These are phyloP conservation scores for Fusarium longipes DNA, from an alignment of 2,329 filamentous ascomycete genomes.

Conservation along the genomic window DNA sequence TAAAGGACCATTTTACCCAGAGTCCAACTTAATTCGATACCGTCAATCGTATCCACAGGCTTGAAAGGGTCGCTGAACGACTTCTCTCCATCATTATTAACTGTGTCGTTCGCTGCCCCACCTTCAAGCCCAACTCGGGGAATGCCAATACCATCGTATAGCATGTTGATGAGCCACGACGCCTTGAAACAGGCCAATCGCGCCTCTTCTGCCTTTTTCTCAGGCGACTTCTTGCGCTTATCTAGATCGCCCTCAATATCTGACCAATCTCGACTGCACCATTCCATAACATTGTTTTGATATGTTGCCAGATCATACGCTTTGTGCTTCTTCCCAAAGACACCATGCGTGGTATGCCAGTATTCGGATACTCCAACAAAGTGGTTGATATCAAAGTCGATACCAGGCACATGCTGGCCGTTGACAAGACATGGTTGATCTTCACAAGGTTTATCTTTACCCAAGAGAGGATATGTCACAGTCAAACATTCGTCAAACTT, in stretches of 20 bases:
- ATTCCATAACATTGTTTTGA: constrained; percentile 83
- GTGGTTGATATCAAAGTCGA: constrained; percentile 97
- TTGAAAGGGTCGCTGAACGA: constrained; percentile 85
- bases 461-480: constrained; percentile 84
- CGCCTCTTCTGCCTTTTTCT: constrained; percentile 81
- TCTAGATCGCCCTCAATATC: constrained; percentile 75
- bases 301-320: constrained; percentile 93
- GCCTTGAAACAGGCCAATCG: constrained; percentile 97
- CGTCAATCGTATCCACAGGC: constrained; percentile 90
- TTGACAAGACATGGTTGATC: constrained; percentile 90
- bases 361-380: constrained; percentile 98
- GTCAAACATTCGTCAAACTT: constrained; percentile 86
- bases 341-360: constrained; percentile 97
- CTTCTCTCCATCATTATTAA: constrained; percentile 76
- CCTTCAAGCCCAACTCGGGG: constrained; percentile 85
- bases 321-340: constrained; percentile 83
- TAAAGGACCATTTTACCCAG: constrained; percentile 97
- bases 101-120: constrained; percentile 72
- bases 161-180: constrained; percentile 95
- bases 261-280: constrained; percentile 86
- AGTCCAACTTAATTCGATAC: constrained; percentile 95
- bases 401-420: constrained; percentile 90
- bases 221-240: constrained; percentile 76
- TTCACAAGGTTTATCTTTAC: constrained; percentile 86
- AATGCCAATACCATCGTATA: constrained; percentile 95